A percentile compares a stretch with the other conserved stretches of the same genome.
phyloP scores from a whole-genome alignment of 192 early-diverging fungal genomes.

The Spizellomyces sp. region DNA sequence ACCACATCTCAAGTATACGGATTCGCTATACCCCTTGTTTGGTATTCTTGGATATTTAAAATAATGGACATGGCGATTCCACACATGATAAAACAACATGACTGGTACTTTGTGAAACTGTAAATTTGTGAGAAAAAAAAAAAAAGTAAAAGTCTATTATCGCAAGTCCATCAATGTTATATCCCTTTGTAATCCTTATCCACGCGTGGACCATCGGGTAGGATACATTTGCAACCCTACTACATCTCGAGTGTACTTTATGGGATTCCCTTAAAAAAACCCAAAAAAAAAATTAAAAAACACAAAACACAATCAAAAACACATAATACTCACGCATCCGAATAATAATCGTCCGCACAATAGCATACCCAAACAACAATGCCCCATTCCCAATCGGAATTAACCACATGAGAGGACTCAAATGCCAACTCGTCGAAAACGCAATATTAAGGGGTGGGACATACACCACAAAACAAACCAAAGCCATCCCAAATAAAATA shows the following conservation, averaged over 20 bases:
- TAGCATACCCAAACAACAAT: conserved; percentile 75
- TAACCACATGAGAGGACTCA: conserved; percentile 78
- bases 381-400: conserved; percentile 84
- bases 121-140: too few relatives aligned
- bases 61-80: too few relatives aligned
- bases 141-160: too few relatives aligned
- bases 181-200: not conserved
- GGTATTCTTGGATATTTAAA: too few relatives aligned
- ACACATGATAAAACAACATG: too few relatives aligned
- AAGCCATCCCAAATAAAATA: conserved; percentile 63
- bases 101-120: too few relatives aligned
- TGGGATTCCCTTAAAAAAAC: conserved; percentile 50
- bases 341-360: conserved; percentile 63
- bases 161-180: too few relatives aligned
- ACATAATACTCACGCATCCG: conserved; percentile 48
- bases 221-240: conserved; percentile 85
- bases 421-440: conserved; percentile 58
- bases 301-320: not conserved
- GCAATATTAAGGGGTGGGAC: conserved; percentile 72
- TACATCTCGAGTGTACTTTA: conserved; percentile 74
- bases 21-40: too few relatives aligned
- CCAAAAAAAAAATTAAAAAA: conserved; percentile 3
- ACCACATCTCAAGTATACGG: too few relatives aligned
- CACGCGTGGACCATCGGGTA: conserved; percentile 61
- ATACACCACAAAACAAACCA: conserved; percentile 82